Base-by-base conservation (phyloP, 192 early-diverging fungal genomes). In the Chytriomyces hyalinus region DNA sequence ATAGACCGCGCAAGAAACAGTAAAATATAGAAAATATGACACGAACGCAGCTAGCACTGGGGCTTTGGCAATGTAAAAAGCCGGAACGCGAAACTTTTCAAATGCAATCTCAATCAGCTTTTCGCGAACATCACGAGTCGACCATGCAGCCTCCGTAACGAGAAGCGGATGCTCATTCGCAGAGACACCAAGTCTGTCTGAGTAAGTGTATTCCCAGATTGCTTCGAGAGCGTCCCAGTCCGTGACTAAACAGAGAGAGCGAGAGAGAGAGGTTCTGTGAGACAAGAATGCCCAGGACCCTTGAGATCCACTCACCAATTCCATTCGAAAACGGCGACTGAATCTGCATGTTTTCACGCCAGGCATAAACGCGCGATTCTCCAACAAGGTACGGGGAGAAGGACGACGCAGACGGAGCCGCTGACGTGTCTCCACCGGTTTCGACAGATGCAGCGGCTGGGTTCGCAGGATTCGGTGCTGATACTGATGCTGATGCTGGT, bases 161-260 rank as follows among this genome's bases (percentile, higher is more conserved):
- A 99, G 84, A 60, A 98, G 78, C 6, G 98, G 97, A 78, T 99
- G 97, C 75, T 98, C 93, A 7, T 22, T n/a, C 44, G 84, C 84
- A 22, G 96, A 87, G 24, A 92, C 87, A 20, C 90, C 85, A 64
- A 98, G 87, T 64, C 90, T 80, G 6, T 90, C 81, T 63, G 88
- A 80, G 80, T 93, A 93, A 6, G 94, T 87, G 70, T 95, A 89
- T 80, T 98, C 91, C 94, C 94, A 97, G 64, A 99, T 90, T 57
- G 93, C 86, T 82, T 98, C 96, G 74, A 92, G 92, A 6, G 91
- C 85, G 57, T 98, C 96, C 97, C 97, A 99, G 81, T 99, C 94
- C 48, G 90, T 81, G 24, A 99, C 95, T 94, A 43, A 10, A 65
- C 17, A 13, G 10, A 13, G 43, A 48, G 15, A 82, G 45, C 47